phyloP scores from a whole-genome alignment of 306 rosid genomes.

The Fragaria nilgerrensis region DNA sequence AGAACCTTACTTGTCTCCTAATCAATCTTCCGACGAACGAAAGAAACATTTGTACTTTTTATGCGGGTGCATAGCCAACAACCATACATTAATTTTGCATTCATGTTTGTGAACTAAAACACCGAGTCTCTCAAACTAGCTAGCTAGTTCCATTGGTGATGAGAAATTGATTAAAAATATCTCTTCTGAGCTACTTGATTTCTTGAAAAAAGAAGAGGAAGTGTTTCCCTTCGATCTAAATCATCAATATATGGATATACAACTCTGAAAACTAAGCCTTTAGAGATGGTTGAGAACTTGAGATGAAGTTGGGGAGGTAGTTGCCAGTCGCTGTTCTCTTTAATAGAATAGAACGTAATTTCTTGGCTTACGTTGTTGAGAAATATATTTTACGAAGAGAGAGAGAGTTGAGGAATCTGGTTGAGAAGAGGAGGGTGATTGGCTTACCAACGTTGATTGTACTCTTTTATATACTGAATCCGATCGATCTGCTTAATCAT shows the following conservation, averaged over 20 bases:
- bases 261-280: background rate
- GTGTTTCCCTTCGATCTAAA: background rate
- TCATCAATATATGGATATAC: background rate
- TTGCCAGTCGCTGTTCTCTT: constrained; percentile 15
- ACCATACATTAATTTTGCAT: too few species aligned
- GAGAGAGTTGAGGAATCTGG: constrained; percentile 12
- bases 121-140: too few species aligned
- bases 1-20: too few species aligned
- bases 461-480: background rate
- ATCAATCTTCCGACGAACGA: too few species aligned
- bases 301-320: constrained; percentile 19
- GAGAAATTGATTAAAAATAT: too few species aligned
- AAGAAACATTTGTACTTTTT: too few species aligned
- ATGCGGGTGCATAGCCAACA: too few species aligned
- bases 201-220: background rate
- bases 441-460: constrained; percentile 40
- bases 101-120: too few species aligned
- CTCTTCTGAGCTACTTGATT: too few species aligned
- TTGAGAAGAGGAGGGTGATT: constrained; percentile 26
- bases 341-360: background rate
- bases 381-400: background rate
- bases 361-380: background rate
- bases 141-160: too few species aligned
- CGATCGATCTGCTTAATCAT: background rate
- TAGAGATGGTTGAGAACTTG: constrained; percentile 2